Base-by-base conservation (phyloP, 257 asterid genomes). In the Coffea eugenioides region DNA sequence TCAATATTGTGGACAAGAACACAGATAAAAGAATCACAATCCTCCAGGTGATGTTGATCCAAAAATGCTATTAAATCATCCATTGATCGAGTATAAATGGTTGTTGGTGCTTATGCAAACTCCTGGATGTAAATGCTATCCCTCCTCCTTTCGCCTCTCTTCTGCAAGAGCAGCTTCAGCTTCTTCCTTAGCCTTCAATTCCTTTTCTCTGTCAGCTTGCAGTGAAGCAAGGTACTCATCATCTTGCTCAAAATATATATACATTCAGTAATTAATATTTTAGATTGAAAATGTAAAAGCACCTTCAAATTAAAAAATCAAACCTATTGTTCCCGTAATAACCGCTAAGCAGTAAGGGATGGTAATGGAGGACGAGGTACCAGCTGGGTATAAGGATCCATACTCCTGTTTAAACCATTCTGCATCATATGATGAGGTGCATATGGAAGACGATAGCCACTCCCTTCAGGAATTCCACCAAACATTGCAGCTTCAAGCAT, bases 401-500 rank as follows among this genome's bases (percentile, higher is more conserved):
- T 57, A 52, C 74, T 74, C 82, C 88, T 72, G 84, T 86, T 91
- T 57, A 85, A 83, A 79, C 85, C 97, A 81, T 89, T 88, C 87
- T 86, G 96, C 89, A 87, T 80, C 84, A 84, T 79, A 77, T 87
- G 94, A 81, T 85, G 94, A 79, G 97, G 87, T 54, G 88, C 91
- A 85, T 77, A 86, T 51, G 96, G 95, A 72, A 86, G 74, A 82
- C 81, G 88, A 86, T 91, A 92, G 49, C 89, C 94, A 83, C 82
- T 86, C 70, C 90, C 91, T 85, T 96, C 99, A 65, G 97, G 95
- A 56, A 96, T 77, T 76, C 99, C 98, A 77, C 99, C 99, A 88
- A 95, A 93, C 94, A 95, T 88, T 62, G 99, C 99, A 82, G 99
- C 99, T 88, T 95, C 99, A 73, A 95, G 98, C 99, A 95, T 95